A percentile compares a stretch with the other conserved stretches of the same genome.
These are phyloP conservation scores for Elongisporangium senticosum DNA, from an alignment of 352 stramenopile genomes.

Conservation along the genomic window DNA sequence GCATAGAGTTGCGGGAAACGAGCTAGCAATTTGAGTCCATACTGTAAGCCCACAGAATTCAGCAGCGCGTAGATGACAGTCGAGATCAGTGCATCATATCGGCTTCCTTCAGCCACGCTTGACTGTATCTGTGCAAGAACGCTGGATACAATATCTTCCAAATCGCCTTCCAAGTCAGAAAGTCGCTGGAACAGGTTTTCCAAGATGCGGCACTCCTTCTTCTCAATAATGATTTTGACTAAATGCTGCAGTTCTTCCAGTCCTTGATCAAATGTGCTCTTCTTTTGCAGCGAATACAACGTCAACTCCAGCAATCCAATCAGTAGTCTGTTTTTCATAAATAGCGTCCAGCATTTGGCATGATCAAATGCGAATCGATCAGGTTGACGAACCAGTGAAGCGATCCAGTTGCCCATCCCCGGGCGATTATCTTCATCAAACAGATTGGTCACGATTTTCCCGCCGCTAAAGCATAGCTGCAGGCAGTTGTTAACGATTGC, in stretches of 20 bases:
- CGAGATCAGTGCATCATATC: conserved; percentile 46
- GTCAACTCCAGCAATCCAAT: conserved; percentile 45
- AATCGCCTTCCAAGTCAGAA: conserved; percentile 17
- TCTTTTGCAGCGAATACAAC: conserved; percentile 27
- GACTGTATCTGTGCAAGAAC: conserved; percentile 49
- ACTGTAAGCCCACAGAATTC: conserved; percentile 43
- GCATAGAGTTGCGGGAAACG: conserved; percentile 61
- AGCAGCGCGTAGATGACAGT: conserved; percentile 65
- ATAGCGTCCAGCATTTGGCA: conserved; percentile 50
- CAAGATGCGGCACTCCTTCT: conserved; percentile 32
- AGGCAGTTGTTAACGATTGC: conserved; percentile 59
- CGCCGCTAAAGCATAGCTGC: conserved; percentile 49
- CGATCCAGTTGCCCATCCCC: conserved; percentile 30
- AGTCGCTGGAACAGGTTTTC: conserved; percentile 35
- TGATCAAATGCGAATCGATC: conserved; percentile 46
- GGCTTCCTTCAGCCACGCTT: conserved; percentile 28
- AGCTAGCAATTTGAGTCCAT: conserved; percentile 56
- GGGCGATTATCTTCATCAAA: conserved; percentile 35
- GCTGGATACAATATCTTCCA: conserved; percentile 31
- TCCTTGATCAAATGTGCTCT: conserved; percentile 13
- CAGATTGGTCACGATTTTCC: conserved; percentile 35
- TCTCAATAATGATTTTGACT: conserved; percentile 34
- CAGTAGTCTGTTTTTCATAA: conserved; percentile 37
- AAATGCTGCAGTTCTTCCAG: conserved; percentile 37
- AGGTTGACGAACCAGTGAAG: conserved; percentile 39